phyloP scores from a whole-genome alignment of 768 basidiomycete species.

The Phallus indusiatus region DNA sequence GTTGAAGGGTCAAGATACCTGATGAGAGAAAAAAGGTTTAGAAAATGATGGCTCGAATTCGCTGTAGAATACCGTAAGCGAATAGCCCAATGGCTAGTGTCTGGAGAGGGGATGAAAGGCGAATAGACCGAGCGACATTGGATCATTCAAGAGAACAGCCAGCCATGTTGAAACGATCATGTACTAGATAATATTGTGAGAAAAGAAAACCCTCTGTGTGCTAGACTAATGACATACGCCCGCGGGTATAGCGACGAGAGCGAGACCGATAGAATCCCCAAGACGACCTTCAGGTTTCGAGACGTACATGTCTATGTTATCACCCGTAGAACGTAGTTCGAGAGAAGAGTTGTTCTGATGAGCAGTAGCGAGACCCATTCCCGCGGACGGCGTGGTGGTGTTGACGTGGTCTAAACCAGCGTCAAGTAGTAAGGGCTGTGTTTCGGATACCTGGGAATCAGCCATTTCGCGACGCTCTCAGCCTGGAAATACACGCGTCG shows the following conservation, averaged over 20 bases:
- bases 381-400: not conserved
- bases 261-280: constrained; percentile 3
- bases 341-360: not conserved
- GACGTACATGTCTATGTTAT: not conserved
- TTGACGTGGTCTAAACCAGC: not conserved
- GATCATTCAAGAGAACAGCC: constrained; percentile 20
- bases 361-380: constrained; percentile 2
- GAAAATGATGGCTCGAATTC: not conserved
- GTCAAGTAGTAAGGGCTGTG: not conserved
- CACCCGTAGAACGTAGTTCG: not conserved
- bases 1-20: constrained; percentile 73
- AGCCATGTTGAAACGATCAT: constrained; percentile 20
- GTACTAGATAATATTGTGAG: constrained; percentile 16
- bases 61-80: constrained; percentile 43
- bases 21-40: constrained; percentile 18
- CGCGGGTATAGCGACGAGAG: not conserved
- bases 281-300: constrained; percentile 3
- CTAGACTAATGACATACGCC: not conserved
- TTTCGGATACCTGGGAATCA: not conserved
- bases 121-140: constrained; percentile 47
- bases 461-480: not conserved
- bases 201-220: not conserved
- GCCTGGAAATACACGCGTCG: not conserved
- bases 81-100: constrained; percentile 45
- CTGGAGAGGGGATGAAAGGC: constrained; percentile 59